Evolutionary conservation across 192 early-diverging fungal genomes (phyloP), one percentile per base, ranked within the genome.

Genomic region (Rhizophagus clarus): DNA sequence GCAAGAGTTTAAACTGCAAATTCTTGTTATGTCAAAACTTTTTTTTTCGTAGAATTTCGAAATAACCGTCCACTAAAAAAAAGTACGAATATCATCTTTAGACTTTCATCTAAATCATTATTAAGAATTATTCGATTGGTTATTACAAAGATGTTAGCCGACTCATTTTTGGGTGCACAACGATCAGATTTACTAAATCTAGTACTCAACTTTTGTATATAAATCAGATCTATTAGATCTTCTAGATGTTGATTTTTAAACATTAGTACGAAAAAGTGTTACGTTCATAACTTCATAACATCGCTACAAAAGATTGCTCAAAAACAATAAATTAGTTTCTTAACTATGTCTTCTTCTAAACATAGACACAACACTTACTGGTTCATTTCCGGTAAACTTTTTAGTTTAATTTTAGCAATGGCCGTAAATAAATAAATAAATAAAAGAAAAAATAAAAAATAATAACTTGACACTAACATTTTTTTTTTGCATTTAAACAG

Each of bases 401-500:
- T 72, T 29, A 67, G n/a, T 29, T 10, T 12, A 67, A 29, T 29
- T 17, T 34, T 26, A 37, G 28, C 17, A 11, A 8, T 32, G 37
- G 0, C 5, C 37, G 37, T 7, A 40, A 40, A 17, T 20, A 20
- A 11, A 7, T 4, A 15, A 7, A n/a, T n/a, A n/a, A n/a, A n/a
- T n/a, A n/a, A 28, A 29, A 66, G 0, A 34, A 24, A 24, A 28
- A 67, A 26, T 28, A 62, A 22, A 26, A 24, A 9, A 10, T 26
- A 62, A 2, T n/a, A 29, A 24, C 29, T 6, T 11, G 26, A 64
- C 28, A 9, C 1, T 14, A 64, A 29, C 9, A 29, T 29, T 20
- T 56, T 29, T 74, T 51, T 11, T 74, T 29, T 49, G n/a, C 34
- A 51, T 68, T 14, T n/a, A 12, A 61, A 28, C 10, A 79, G 95